Evolutionary conservation across 148 eudicot species (phyloP), one percentile per base, ranked within the genome.

Genomic region (Arbutus unedo): DNA sequence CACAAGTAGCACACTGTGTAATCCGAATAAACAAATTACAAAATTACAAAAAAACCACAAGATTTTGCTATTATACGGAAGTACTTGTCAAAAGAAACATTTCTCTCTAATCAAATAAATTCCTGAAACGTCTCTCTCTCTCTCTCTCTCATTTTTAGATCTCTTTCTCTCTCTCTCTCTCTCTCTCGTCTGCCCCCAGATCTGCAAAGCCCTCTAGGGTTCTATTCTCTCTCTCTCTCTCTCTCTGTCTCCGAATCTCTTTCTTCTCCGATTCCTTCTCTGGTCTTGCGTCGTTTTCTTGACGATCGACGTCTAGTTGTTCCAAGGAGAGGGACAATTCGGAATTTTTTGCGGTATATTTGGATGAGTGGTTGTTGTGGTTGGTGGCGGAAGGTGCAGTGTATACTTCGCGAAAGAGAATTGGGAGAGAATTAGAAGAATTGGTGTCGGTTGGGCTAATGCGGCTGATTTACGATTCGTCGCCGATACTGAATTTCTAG

Each of bases 381-480:
- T 70, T 19, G 68, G 74, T 81, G 87, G 88, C 68, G 78, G 74
- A 50, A 57, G 41, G 54, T 54, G n/a, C 56, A 38, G 82, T 80
- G 43, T 31, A 43, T 66, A 38, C 67, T 83, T 84, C n/a, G 80
- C 38, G 41, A 67, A 43, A n/a, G 80, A 31, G 70, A 80, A 59
- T 76, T 77, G 81, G 77, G 82, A 68, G 55, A 68, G 75, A 57
- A 79, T 59, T 50, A 45, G 70, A 54, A 76, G 87, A 73, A 84
- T 25, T 80, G 87, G 66, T 83, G 84, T 87, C 82, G 88, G 82
- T 86, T 84, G 91, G 87, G 89, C 74, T 66, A 90, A 90, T 91
- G 92, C 86, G 89, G 91, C 54, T 88, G 84, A 87, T 87, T 81
- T 83, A 53, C 72, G 50, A 50, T 76, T 76, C 55, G 15, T 1